These are phyloP conservation scores for Picochlorum sp. DNA, from an alignment of 139 green algal genomes.

Conservation along the genomic window DNA sequence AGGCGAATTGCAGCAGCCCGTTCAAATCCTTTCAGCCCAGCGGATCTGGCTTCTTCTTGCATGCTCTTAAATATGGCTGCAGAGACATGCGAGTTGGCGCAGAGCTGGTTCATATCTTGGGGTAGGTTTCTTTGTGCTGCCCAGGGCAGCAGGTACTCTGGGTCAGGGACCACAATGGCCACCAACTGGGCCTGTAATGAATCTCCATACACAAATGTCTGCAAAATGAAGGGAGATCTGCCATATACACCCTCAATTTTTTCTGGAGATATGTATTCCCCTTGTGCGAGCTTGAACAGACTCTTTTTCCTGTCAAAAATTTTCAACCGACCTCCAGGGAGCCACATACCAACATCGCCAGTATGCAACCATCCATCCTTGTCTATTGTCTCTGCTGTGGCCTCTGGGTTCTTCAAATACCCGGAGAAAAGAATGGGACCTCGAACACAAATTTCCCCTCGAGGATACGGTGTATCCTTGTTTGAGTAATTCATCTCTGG, in stretches of 20 bases:
- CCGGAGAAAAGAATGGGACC: conserved; percentile 81
- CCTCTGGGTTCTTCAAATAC: conserved; percentile 72
- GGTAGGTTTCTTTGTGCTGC: conserved; percentile 53
- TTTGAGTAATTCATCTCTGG: conserved; percentile 94
- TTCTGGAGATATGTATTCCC: conserved; percentile 90
- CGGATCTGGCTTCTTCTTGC: conserved; percentile 66
- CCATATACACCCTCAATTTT: conserved; percentile 94
- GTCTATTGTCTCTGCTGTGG: conserved; percentile 78
- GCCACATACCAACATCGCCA: conserved; percentile 71
- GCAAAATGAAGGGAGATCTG: conserved; percentile 59
- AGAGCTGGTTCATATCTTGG: conserved; percentile 16
- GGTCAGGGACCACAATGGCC: conserved; percentile 85
- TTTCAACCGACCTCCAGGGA: conserved; percentile 75
- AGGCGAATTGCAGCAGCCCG: conserved; percentile 68
- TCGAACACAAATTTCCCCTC: conserved; percentile 84
- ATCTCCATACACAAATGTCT: conserved; percentile 88
- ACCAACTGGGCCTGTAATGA: conserved; percentile 72
- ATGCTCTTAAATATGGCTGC: conserved; percentile 64
- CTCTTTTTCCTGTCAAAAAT: conserved; percentile 97
- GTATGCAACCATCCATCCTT: conserved; percentile 93
- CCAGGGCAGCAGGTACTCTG: conserved; percentile 82
- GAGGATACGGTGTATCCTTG: conserved; percentile 64
- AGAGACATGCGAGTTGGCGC: conserved; percentile 32
- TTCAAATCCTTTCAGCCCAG: conserved; percentile 80
- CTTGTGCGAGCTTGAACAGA: conserved; percentile 90